Evolutionary conservation across 805 yeast species (phyloP).

Genomic region (Spathaspora arborariae): DNA sequence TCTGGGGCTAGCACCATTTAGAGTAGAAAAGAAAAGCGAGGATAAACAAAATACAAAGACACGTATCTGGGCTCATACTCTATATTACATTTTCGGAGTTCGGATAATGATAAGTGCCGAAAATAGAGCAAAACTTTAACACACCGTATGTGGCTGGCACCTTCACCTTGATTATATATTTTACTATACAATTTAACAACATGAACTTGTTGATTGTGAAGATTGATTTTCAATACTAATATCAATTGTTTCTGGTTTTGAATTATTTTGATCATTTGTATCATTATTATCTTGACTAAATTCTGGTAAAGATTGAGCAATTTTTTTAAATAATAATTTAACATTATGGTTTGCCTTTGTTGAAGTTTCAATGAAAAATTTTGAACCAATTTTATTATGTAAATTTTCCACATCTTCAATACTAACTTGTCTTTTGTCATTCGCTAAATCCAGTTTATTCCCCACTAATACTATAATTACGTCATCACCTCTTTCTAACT

Average conservation of each 20-base stretch:
- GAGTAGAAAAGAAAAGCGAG: too few relatives aligned
- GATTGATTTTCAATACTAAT: conserved; percentile 28
- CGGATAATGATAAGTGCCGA: too few relatives aligned
- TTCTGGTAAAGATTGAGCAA: conserved; percentile 89
- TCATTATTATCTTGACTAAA: conserved; percentile 30
- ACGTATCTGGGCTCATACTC: too few relatives aligned
- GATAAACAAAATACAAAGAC: too few relatives aligned
- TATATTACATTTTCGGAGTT: too few relatives aligned
- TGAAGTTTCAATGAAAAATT: conserved; percentile 85
- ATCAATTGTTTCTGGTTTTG: conserved; percentile 35
- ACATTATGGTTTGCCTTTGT: conserved; percentile 95
- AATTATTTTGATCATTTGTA: conserved; percentile 14
- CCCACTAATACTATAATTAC: conserved; percentile 91
- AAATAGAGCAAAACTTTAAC: too few relatives aligned
- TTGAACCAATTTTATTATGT: conserved; percentile 68
- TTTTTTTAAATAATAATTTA: conserved; percentile 80
- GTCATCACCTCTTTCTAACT: conserved; percentile 86
- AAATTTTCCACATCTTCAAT: conserved; percentile 80
- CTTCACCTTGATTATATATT: neutral
- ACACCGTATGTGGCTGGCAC: too few relatives aligned
- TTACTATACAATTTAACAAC: conserved; percentile 16
- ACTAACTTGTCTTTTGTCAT: conserved; percentile 77
- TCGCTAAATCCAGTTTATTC: conserved; percentile 73
- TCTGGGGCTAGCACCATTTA: too few relatives aligned
- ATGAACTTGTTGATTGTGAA: conserved; percentile 10